Conservation (phyloP, 768 basidiomycete species). For the Tylopilus plumbeoviolaceoides region DNA sequence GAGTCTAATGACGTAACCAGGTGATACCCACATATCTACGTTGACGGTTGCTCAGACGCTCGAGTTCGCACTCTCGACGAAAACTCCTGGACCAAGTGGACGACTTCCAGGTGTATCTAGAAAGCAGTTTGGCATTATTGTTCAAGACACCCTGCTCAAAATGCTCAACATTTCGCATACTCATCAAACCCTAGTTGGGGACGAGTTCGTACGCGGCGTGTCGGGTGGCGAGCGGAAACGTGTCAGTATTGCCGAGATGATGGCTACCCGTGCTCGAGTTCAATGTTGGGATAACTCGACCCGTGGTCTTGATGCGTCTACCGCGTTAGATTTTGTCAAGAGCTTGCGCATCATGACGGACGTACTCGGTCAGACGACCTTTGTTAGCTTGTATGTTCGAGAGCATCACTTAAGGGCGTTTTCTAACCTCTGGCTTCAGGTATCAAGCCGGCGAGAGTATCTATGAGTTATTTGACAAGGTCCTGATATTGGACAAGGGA, state of each 20-base stretch:
- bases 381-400: conserved; percentile 62
- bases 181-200: conserved; percentile 71
- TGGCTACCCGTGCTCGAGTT: conserved; percentile 75
- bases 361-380: conserved; percentile 72
- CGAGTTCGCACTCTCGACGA: conserved; percentile 65
- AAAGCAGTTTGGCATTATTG: conserved; percentile 51
- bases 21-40: conserved; percentile 80
- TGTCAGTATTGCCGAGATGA: conserved; percentile 83
- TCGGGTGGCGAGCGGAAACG: conserved; percentile 80
- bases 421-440: conserved; percentile 24
- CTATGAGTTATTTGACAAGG: conserved; percentile 81
- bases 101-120: conserved; percentile 65
- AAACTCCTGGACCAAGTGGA: conserved; percentile 70
- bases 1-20: conserved; percentile 32
- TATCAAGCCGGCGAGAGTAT: conserved; percentile 83
- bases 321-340: conserved; percentile 82
- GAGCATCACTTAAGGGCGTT: not conserved
- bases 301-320: conserved; percentile 78
- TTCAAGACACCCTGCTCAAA: conserved; percentile 60
- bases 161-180: conserved; percentile 89
- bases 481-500: conserved; percentile 77
- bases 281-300: conserved; percentile 86
- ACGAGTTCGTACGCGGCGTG: conserved; percentile 81
- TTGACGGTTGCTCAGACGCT: conserved; percentile 79
- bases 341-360: conserved; percentile 81